phyloP scores from a whole-genome alignment of 306 rosid genomes.

The Begonia loranthoides region DNA sequence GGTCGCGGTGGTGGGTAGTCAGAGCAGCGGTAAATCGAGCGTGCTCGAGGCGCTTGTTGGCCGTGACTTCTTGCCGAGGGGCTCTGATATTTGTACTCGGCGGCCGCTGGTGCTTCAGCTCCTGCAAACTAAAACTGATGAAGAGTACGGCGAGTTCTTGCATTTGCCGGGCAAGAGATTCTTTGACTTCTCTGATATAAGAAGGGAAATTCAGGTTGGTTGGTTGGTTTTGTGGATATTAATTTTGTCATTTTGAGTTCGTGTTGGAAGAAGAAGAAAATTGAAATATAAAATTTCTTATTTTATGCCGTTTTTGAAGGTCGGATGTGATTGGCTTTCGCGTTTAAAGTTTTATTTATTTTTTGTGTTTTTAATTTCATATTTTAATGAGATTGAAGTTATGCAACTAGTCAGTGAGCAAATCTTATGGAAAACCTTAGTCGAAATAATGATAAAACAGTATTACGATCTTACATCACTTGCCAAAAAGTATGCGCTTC shows the following conservation, averaged over 20 bases:
- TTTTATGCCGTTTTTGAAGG: too few relatives aligned
- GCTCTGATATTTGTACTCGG: conserved; percentile 85
- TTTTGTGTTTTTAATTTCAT: too few relatives aligned
- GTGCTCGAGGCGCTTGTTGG: conserved; percentile 95
- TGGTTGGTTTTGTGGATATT: background rate
- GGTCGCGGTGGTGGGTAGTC: conserved; percentile 96
- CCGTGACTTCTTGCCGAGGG: conserved; percentile 90
- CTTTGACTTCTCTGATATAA: conserved; percentile 72
- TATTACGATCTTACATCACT: too few relatives aligned
- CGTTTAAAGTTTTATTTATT: too few relatives aligned
- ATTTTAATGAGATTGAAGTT: too few relatives aligned
- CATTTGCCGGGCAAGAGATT: conserved; percentile 68
- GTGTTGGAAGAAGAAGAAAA: background rate
- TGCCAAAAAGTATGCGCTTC: too few relatives aligned
- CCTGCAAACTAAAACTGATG: conserved; percentile 58
- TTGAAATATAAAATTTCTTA: background rate
- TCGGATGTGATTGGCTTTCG: too few relatives aligned
- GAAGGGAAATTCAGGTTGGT: conserved; percentile 84
- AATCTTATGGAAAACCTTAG: too few relatives aligned
- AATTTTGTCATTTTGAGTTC: background rate
- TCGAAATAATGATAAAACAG: too few relatives aligned
- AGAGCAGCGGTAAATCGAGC: conserved; percentile 98
- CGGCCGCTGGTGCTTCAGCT: conserved; percentile 94
- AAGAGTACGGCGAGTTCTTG: conserved; percentile 94
- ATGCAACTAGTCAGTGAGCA: too few relatives aligned